phyloP scores from a whole-genome alignment of 2,329 filamentous ascomycete genomes.

The Alternaria metachromatica region DNA sequence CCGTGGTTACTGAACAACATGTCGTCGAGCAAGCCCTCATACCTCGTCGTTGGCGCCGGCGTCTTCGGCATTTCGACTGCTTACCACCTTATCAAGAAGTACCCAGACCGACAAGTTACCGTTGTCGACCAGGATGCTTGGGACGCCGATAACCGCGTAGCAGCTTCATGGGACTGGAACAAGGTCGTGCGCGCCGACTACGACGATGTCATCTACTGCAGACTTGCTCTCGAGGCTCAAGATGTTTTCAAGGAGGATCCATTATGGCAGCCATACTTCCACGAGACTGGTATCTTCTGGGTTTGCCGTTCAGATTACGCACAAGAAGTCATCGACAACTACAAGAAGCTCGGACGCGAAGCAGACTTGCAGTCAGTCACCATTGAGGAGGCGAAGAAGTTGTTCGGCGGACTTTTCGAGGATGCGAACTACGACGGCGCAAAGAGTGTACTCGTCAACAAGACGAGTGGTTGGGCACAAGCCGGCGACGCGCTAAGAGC shows the following conservation, averaged over 20 bases:
- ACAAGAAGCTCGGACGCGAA: constrained; percentile 57
- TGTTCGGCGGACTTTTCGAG: constrained; percentile 66
- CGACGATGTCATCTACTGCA: constrained; percentile 67
- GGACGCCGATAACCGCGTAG: constrained; percentile 49
- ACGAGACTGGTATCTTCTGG: constrained; percentile 60
- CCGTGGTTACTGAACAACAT: constrained; percentile 28
- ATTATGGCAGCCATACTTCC: constrained; percentile 61
- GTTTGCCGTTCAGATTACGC: constrained; percentile 52
- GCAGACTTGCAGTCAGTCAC: constrained; percentile 57
- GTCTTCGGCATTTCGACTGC: constrained; percentile 50
- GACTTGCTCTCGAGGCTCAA: constrained; percentile 70
- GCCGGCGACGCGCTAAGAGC: constrained; percentile 64
- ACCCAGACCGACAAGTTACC: constrained; percentile 50
- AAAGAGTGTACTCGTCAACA: constrained; percentile 67
- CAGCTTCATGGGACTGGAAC: constrained; percentile 76
- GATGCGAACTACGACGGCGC: constrained; percentile 66
- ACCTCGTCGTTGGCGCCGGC: constrained; percentile 47
- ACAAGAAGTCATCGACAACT: constrained; percentile 57
- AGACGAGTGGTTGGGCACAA: constrained; percentile 68
- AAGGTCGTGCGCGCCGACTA: constrained; percentile 76
- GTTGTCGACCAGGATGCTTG: constrained; percentile 49
- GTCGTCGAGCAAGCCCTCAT: constrained; percentile 38
- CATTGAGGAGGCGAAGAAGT: constrained; percentile 58
- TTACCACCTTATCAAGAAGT: constrained; percentile 50
- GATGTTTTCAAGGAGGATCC: constrained; percentile 66